Evolutionary conservation across 1,284 basidiomycete species (phyloP), one percentile per base, ranked within the genome.

Genomic region (Ganoderma sinense): DNA sequence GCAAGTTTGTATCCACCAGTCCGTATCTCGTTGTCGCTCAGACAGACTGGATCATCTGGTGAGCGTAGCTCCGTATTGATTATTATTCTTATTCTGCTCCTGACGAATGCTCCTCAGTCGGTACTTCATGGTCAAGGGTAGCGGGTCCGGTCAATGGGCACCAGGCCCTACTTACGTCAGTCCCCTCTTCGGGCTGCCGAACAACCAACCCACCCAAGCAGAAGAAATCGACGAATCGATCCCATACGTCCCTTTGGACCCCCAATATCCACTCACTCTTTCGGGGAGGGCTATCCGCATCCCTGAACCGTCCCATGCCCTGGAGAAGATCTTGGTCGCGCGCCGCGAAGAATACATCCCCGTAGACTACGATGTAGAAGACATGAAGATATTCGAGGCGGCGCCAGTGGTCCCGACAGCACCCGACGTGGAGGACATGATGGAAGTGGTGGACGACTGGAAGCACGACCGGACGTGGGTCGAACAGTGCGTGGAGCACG

Each of bases 31-130:
- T 91, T 1, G 84, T 91, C 41, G 78, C 84, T 31, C 80, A 90
- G 67, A 90, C 88, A 0, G 83, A 88, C 45, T 90, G 89, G 89
- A 88, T 91, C 67, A 82, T 90, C 74, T 90, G 89, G 89, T 89
- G 73, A 55, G 87, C 76, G 18, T 20, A 1, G 16, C 23, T 7
- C 13, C 59, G n/a, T 53, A 33, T 18, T 20, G 53, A 31, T 16
- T 20, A 31, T 16, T 31, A 29, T 11, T 5, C 10, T 16, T 20
- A 31, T 16, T 31, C 53, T 11, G 11, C 10, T 20, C 63, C 39
- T 16, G 16, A 7, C 48, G 4, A 29, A 56, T 29, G 14, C 26
- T 31, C 2, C 31, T 6, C 68, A 90, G 88, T 72, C 89, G 89
- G n/a, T 91, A 90, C 76, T 81, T 91, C 4, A 81, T 91, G 26